Conservation (phyloP, 306 rosid species). For the Aeschynomene evenia region DNA sequence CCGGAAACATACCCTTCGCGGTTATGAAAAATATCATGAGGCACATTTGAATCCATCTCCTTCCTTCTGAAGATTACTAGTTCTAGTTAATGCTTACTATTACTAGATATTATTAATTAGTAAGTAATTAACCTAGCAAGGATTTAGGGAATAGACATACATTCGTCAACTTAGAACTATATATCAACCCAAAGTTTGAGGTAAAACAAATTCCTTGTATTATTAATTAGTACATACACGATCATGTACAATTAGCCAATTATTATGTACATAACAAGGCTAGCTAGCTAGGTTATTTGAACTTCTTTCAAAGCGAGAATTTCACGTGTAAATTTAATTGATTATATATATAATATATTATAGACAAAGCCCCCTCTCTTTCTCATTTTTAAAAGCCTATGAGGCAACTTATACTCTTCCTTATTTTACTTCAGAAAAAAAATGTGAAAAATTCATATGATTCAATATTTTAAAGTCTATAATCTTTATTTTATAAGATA, state of each 20-base stretch:
- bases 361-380: background rate
- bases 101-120: constrained; percentile 1
- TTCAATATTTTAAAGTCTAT: no score
- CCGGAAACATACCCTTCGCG: constrained; percentile 38
- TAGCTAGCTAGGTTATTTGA: constrained; percentile 24
- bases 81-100: background rate
- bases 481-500: no score
- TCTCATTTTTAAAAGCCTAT: background rate
- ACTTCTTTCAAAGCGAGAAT: background rate
- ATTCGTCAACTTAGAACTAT: constrained; percentile 1
- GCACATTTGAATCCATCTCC: constrained; percentile 48
- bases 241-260: constrained; percentile 20
- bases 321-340: constrained; percentile 29
- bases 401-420: background rate
- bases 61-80: constrained; percentile 20
- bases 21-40: constrained; percentile 39
- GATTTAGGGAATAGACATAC: constrained; percentile 23
- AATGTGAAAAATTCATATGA: no score
- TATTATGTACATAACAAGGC: constrained; percentile 31
- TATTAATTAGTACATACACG: no score
- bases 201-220: no score
- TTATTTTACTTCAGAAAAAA: no score
- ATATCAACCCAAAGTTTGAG: background rate
- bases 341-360: background rate
- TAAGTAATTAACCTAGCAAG: constrained; percentile 2